Evolutionary conservation across 2,329 filamentous ascomycete genomes (phyloP).

Genomic region (Cladosporium sp.): DNA sequence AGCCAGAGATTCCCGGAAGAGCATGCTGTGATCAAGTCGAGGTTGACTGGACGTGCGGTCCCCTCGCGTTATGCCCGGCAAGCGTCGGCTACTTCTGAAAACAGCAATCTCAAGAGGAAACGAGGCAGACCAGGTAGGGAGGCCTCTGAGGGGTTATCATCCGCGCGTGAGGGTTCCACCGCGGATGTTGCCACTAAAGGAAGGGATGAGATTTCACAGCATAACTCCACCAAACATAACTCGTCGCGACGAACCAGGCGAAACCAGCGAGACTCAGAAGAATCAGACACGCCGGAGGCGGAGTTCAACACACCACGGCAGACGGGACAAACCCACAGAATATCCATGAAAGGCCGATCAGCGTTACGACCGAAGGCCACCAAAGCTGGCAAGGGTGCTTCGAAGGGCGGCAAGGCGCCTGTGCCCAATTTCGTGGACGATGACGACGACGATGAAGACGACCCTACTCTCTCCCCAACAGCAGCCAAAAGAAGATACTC

Average conservation of each 20-base stretch:
- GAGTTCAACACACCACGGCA: slow-evolving; percentile 19
- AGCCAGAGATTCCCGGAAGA: slow-evolving; percentile 32
- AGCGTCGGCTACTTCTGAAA: slow-evolving; percentile 14
- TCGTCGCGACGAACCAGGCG: slow-evolving; percentile 5
- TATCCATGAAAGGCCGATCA: slow-evolving; percentile 29
- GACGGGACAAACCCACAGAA: slow-evolving; percentile 18
- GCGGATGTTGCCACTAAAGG: slow-evolving; percentile 3
- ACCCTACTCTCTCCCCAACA: background rate
- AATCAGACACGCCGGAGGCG: slow-evolving; percentile 11
- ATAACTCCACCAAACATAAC: background rate
- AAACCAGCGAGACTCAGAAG: slow-evolving; percentile 10
- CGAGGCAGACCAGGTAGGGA: slow-evolving; percentile 15
- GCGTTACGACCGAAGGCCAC: slow-evolving; percentile 29
- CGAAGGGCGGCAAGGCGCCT: slow-evolving; percentile 26
- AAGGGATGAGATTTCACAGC: background rate
- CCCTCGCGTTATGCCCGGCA: slow-evolving; percentile 11
- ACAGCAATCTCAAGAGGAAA: slow-evolving; percentile 20
- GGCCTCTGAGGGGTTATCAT: slow-evolving; percentile 17
- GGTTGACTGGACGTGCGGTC: slow-evolving; percentile 14
- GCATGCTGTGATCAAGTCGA: slow-evolving; percentile 13
- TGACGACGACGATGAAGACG: slow-evolving; percentile 15
- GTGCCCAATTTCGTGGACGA: slow-evolving; percentile 24
- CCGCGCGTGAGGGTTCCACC: slow-evolving; percentile 7
- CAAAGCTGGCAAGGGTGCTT: slow-evolving; percentile 25
- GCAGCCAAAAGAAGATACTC: slow-evolving; percentile 3